phyloP scores from a whole-genome alignment of 306 rosid genomes.

The Sesbania bispinosa region DNA sequence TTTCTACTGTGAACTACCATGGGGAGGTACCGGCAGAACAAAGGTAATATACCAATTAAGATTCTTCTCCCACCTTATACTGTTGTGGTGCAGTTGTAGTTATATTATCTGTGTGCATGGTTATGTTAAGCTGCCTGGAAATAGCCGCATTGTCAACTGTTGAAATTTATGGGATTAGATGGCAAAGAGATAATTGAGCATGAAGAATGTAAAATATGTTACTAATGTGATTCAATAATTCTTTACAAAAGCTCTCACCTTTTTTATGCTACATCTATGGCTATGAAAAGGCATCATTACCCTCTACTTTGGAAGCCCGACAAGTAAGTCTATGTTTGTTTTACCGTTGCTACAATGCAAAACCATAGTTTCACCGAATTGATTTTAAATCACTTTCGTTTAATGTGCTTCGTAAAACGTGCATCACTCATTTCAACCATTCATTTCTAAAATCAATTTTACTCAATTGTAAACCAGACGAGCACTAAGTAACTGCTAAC shows the following conservation, averaged over 20 bases:
- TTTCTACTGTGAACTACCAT: slow-evolving; percentile 79
- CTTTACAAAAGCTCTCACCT: not conserved
- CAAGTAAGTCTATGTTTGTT: too few relatives aligned
- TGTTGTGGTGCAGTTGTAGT: not conserved
- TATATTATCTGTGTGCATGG: not conserved
- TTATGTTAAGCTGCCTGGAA: slow-evolving; percentile 9
- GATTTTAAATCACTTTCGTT: too few relatives aligned
- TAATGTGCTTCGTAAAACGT: too few relatives aligned
- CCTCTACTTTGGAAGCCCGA: not conserved
- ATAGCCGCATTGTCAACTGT: not conserved
- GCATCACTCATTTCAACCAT: too few relatives aligned
- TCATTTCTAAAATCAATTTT: too few relatives aligned
- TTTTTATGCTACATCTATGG: not conserved
- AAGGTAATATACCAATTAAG: slow-evolving; percentile 48
- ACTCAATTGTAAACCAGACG: too few relatives aligned
- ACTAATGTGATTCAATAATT: not conserved
- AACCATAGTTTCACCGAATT: too few relatives aligned
- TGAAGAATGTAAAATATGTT: not conserved
- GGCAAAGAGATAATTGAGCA: not conserved
- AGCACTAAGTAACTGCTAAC: not conserved
- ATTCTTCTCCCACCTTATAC: not conserved
- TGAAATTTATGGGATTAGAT: slow-evolving; percentile 1
- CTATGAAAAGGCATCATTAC: not conserved
- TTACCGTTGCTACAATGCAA: too few relatives aligned
- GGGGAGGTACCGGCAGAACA: slow-evolving; percentile 97